These are phyloP conservation scores for Trichoderma orchidacearum DNA, from an alignment of 495 filamentous ascomycete species.

Conservation along the genomic window DNA sequence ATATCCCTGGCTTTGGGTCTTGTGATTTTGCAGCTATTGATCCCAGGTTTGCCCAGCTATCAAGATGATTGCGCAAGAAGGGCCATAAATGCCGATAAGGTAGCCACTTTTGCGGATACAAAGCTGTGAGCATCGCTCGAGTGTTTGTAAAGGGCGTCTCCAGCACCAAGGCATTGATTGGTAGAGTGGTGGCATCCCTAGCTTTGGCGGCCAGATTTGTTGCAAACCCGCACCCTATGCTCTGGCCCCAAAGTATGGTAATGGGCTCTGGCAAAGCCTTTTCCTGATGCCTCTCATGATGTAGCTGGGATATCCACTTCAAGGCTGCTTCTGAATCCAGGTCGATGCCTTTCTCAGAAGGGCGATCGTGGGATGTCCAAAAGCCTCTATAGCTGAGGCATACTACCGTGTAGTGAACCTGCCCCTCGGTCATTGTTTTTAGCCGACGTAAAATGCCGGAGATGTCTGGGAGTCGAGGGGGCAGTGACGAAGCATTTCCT, in stretches of 20 bases:
- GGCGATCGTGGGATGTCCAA: slow-evolving; percentile 61
- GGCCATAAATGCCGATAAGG: slow-evolving; percentile 47
- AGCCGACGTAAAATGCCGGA: slow-evolving; percentile 38
- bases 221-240: slow-evolving; percentile 52
- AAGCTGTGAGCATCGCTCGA: slow-evolving; percentile 52
- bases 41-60: slow-evolving; percentile 29
- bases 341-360: slow-evolving; percentile 52
- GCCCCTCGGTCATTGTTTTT: slow-evolving; percentile 14
- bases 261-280: slow-evolving; percentile 11
- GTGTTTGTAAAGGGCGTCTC: slow-evolving; percentile 69
- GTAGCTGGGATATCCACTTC: slow-evolving; percentile 33
- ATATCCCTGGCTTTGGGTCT: slow-evolving; percentile 23
- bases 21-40: slow-evolving; percentile 15
- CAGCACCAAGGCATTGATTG: slow-evolving; percentile 40
- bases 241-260: slow-evolving; percentile 70
- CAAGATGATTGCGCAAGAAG: slow-evolving; percentile 30
- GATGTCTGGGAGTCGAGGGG: slow-evolving; percentile 54
- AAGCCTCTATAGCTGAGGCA: slow-evolving; percentile 66
- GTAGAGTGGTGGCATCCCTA: slow-evolving; percentile 7
- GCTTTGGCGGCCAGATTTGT: slow-evolving; percentile 28
- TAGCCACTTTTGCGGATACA: slow-evolving; percentile 76
- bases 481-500: slow-evolving; percentile 55
- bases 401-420: slow-evolving; percentile 37
- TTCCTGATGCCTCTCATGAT: slow-evolving; percentile 8
- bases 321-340: slow-evolving; percentile 49